phyloP scores from a whole-genome alignment of 495 filamentous ascomycete genomes.

The Amniculicola lignicola region DNA sequence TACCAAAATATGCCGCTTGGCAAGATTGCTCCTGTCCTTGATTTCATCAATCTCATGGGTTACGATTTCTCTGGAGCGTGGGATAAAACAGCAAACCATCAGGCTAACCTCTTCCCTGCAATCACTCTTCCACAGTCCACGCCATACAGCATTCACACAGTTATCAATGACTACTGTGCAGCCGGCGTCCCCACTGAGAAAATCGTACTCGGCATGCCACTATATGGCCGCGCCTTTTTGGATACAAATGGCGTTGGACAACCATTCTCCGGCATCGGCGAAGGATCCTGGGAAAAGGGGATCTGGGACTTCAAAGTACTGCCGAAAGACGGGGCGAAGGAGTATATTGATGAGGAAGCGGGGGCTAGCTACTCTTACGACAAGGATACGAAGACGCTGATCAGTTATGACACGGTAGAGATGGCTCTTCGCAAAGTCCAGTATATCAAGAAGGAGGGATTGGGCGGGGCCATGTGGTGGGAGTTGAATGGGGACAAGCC shows the following conservation, averaged over 20 bases:
- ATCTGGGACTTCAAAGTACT: slow-evolving; percentile 71
- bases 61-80: slow-evolving; percentile 55
- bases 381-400: slow-evolving; percentile 51
- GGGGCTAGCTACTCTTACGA: slow-evolving; percentile 74
- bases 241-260: slow-evolving; percentile 67
- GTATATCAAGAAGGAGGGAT: slow-evolving; percentile 59
- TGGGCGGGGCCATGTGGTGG: slow-evolving; percentile 91
- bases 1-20: slow-evolving; percentile 64
- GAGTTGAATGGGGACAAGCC: slow-evolving; percentile 72
- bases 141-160: slow-evolving; percentile 66
- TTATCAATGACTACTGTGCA: slow-evolving; percentile 63
- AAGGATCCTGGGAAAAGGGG: slow-evolving; percentile 66
- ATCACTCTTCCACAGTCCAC: slow-evolving; percentile 54
- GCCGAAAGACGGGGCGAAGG: slow-evolving; percentile 49
- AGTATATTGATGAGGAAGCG: slow-evolving; percentile 49
- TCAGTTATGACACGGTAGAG: slow-evolving; percentile 71
- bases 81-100: slow-evolving; percentile 66
- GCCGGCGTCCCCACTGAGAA: slow-evolving; percentile 62
- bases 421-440: slow-evolving; percentile 60
- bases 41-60: slow-evolving; percentile 73
- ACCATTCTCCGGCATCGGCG: slow-evolving; percentile 60
- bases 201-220: slow-evolving; percentile 74
- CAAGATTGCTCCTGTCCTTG: slow-evolving; percentile 70
- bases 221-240: slow-evolving; percentile 80
- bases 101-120: slow-evolving; percentile 67